Base-by-base conservation (phyloP, 164 flowering plant genomes). In the Nymphaea thermarum region DNA sequence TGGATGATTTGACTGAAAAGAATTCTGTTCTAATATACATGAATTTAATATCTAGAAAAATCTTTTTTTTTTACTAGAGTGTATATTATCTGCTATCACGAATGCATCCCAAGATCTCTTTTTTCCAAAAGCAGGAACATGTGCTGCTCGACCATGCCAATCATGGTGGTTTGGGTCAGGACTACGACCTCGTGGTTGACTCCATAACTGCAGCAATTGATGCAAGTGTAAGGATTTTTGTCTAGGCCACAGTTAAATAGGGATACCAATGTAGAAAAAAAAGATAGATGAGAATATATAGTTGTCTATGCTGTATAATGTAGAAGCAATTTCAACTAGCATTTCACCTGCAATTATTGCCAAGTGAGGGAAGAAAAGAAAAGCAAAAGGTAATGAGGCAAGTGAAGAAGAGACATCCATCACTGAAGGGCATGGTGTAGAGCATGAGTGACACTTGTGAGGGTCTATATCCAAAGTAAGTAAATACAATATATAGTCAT, bases 121-220 rank as follows among this genome's bases (percentile, higher is more conserved):
- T 68, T 91, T 96, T 68, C 77, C 82, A 64, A 86, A 63, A 25
- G 82, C 25, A 69, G 85, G 69, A 42, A 79, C 44, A 63, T 77
- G 89, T 15, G 86, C 81, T 43, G 93, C 68, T 17, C 96, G 83
- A 16, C 79, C 85, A 73, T 87, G 96, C 99, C 99, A 94, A 66
- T 91, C 98, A 74, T 94, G 96, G 68, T 78, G 83, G 74, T 94
- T 96, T 43, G 87, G 88, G 73, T 92, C 97, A 64, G 91, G 67
- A 68, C 87, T 86, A 64, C 94, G 93, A 72, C 67, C 73, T 72
- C 80, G 91, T 43, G 87, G 6, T 75, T 80, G 94, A 74, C 41
- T 78, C 57, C 5, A 10, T 51, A 15, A 51, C 64, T 72, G 84
- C 57, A 69, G 65, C 88, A 85, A 51, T 15, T 74, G 43, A 65